These are phyloP conservation scores for Pueraria montana DNA, from an alignment of 306 rosid species.

Conservation along the genomic window DNA sequence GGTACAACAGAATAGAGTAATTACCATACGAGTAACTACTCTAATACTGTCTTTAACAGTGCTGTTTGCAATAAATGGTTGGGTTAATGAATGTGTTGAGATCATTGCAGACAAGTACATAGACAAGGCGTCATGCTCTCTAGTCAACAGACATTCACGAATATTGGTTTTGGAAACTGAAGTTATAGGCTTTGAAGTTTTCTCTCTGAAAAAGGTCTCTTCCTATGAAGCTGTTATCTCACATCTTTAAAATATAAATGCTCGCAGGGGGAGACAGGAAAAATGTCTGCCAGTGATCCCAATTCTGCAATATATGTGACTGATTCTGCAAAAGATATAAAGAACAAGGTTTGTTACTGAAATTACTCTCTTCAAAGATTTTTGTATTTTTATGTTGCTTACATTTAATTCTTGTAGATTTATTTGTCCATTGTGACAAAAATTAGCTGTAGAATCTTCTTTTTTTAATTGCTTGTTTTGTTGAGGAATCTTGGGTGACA, in stretches of 20 bases:
- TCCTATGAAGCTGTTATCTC: conserved; percentile 13
- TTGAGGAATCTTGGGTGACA: neutral
- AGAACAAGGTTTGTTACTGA: conserved; percentile 74
- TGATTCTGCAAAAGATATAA: conserved; percentile 85
- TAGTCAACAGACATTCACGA: neutral
- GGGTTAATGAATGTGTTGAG: neutral
- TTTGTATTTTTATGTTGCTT: conserved; percentile 9
- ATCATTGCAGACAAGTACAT: neutral
- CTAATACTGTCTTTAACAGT: neutral
- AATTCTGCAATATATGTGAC: conserved; percentile 98
- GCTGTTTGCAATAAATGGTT: neutral
- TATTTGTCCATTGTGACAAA: conserved; percentile 24
- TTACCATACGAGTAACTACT: neutral
- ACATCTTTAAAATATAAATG: conserved; percentile 43
- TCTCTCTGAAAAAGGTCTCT: conserved; percentile 22
- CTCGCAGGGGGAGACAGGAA: conserved; percentile 93
- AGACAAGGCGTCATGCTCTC: neutral
- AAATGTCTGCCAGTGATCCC: conserved; percentile 99
- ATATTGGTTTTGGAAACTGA: neutral
- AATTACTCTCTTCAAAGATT: conserved; percentile 15
- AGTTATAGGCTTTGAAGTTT: conserved; percentile 16
- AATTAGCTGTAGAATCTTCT: conserved; percentile 13
- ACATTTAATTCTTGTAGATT: conserved; percentile 10
- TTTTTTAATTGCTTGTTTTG: neutral
- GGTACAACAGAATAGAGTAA: neutral